A percentile compares a stretch with the other conserved stretches of the same genome.
These are phyloP conservation scores for Aspergillus pseudoterreus DNA, from an alignment of 2,329 filamentous ascomycete species.

Conservation along the genomic window DNA sequence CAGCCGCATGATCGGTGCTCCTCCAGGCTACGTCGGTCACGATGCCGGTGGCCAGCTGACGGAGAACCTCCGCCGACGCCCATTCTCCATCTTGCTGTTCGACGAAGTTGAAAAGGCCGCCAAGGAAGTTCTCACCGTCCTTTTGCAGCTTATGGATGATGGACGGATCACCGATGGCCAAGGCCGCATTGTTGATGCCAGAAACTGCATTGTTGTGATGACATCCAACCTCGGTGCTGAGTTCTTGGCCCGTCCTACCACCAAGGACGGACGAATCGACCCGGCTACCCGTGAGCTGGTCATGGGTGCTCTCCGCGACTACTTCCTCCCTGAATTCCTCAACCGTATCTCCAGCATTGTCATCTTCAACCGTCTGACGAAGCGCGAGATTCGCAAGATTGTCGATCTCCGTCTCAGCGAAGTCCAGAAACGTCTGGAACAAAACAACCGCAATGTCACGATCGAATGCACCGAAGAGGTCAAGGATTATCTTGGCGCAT, in stretches of 20 bases:
- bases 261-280: conserved; percentile 80
- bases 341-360: conserved; percentile 95
- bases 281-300: conserved; percentile 81
- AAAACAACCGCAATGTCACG: conserved; percentile 79
- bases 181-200: conserved; percentile 88
- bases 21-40: conserved; percentile 94
- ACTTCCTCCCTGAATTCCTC: conserved; percentile 97
- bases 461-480: conserved; percentile 81
- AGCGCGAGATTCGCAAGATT: conserved; percentile 86
- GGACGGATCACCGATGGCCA: conserved; percentile 97
- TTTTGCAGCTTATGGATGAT: conserved; percentile 99
- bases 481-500: conserved; percentile 86
- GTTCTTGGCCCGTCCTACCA: conserved; percentile 75
- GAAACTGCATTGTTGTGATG: conserved; percentile 99
- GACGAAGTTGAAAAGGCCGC: conserved; percentile 98
- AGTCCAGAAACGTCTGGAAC: conserved; percentile 83
- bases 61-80: conserved; percentile 85
- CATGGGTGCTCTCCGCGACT: conserved; percentile 84
- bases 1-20: conserved; percentile 95
- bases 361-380: conserved; percentile 96
- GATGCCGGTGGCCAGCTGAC: conserved; percentile 95
- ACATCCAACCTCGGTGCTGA: conserved; percentile 96
- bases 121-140: conserved; percentile 93
- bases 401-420: conserved; percentile 85
- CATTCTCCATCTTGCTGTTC: conserved; percentile 96